Base-by-base conservation (phyloP, 176 grass and related monocot genomes). In the Aechmea fasciata region DNA sequence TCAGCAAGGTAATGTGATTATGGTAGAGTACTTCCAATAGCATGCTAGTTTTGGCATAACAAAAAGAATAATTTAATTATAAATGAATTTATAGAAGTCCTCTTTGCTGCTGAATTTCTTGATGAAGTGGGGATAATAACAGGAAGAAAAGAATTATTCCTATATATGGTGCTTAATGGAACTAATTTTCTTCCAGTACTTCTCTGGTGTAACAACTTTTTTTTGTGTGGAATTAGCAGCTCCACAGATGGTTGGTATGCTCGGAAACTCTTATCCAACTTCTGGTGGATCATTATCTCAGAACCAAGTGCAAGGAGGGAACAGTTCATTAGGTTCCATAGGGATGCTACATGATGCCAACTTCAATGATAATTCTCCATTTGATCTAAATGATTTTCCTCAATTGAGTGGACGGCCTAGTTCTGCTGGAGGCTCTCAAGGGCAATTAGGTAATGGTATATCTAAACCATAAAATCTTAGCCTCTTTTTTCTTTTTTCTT, bases 361-460 rank as follows among this genome's bases (percentile, higher is more conserved):
- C 71, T 73, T 77, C n/a, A 77, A 71, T 73, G 94, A 99, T 47
- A 82, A 41, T 52, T 63, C 84, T 90, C 89, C 89, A 20, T 99
- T 88, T 81, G 89, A 99, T 81, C 87, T 99, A 63, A 97, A 90
- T 85, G 94, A 99, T 88, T 99, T 99, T 68, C 94, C 89, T 64
- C 94, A 90, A 85, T 83, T 99, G 78, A 88, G 71, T 74, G 86
- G 89, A 17, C 87, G 87, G n/a, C 90, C 94, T 74, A 99, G 48
- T 88, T 99, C 94, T 52, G 89, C 86, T 15, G 84, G 94, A 65
- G 89, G 94, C 23, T 75, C 87, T 12, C 94, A 97, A 85, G 94
- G 94, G 64, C 94, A 99, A 80, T 99, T 88, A 75, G 94, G 94
- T 99, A 93, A 85, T 66, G 73, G 26, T 13, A 82, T 61, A 52